Evolutionary conservation across 2,329 filamentous ascomycete species (phyloP), one percentile per base, ranked within the genome.

Genomic region (Aphanocladium album): DNA sequence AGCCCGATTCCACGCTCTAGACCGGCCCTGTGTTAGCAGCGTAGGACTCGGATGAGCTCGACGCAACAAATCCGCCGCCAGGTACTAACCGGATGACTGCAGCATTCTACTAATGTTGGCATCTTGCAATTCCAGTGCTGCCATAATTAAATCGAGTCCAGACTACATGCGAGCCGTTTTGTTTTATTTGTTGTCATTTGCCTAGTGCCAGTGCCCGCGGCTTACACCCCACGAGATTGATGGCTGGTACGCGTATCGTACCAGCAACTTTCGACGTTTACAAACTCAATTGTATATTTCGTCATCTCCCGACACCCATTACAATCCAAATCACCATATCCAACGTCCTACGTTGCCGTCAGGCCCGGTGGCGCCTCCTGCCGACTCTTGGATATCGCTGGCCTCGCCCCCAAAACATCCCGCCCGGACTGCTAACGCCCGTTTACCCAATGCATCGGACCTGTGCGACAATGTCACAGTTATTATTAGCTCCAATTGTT

Each of bases 401-500:
- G 35, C 35, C 35, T 17, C 5, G 35, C 35, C 35, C 35, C 35
- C 35, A 27, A 39, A 12, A 33, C 16, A 39, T 39, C 33, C 17
- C 35, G 12, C 35, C 21, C 11, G 35, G 14, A n/a, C n/a, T 56
- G 14, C 25, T 12, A 27, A 57, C 37, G 21, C 43, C 21, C 11
- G 12, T 23, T 41, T 17, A 17, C 55, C 43, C 50, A 39, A 53
- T 17, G 41, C 35, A 35, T 30, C 45, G 16, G 43, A 11, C 16
- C 21, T 46, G 46, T 55, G 54, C 54, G 45, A 49, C 54, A 46
- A 5, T 17, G 23, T 21, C 12, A 19, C 27, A 41, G 37, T 45
- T 53, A 58, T 53, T 52, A 52, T 52, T 53, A 59, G 57, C 47
- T 27, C 21, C 23, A 25, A 45, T 33, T 59, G 57, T 53, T 30